A percentile compares a stretch with the other conserved stretches of the same genome.
phyloP scores from a whole-genome alignment of 306 rosid genomes.

The Morella rubra region DNA sequence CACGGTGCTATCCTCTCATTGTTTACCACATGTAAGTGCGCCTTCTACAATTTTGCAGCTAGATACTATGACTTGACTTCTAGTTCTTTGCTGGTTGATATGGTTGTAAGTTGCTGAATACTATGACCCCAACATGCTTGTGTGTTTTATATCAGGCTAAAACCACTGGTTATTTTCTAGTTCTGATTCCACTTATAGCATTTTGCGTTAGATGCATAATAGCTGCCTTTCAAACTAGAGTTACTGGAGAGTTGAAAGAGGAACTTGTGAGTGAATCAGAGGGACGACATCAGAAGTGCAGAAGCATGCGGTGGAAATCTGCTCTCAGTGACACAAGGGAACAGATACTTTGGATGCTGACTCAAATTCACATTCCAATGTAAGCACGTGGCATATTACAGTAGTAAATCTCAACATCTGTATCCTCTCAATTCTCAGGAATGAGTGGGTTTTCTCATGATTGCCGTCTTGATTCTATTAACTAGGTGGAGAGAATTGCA shows the following conservation, averaged over 20 bases:
- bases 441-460: background rate
- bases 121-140: slow-evolving; percentile 7
- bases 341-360: slow-evolving; percentile 20
- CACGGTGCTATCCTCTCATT: background rate
- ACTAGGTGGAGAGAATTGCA: background rate
- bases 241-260: slow-evolving; percentile 7
- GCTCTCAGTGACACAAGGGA: slow-evolving; percentile 36
- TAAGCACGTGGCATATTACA: background rate
- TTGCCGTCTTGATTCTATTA: background rate
- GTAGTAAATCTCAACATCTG: background rate
- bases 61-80: background rate
- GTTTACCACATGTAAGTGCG: slow-evolving; percentile 22
- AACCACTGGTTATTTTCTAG: slow-evolving; percentile 31
- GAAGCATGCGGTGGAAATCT: slow-evolving; percentile 38
- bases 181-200: slow-evolving; percentile 36
- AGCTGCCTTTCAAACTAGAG: slow-evolving; percentile 30
- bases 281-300: slow-evolving; percentile 3
- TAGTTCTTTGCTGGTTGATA: background rate
- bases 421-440: background rate
- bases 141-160: slow-evolving; percentile 27
- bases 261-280: slow-evolving; percentile 15
- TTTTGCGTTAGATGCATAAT: slow-evolving; percentile 36
- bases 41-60: background rate
- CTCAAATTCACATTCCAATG: slow-evolving; percentile 18
- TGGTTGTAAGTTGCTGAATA: background rate